Evolutionary conservation across 2,329 filamentous ascomycete species (phyloP).

Genomic region (Claviceps digitariae): DNA sequence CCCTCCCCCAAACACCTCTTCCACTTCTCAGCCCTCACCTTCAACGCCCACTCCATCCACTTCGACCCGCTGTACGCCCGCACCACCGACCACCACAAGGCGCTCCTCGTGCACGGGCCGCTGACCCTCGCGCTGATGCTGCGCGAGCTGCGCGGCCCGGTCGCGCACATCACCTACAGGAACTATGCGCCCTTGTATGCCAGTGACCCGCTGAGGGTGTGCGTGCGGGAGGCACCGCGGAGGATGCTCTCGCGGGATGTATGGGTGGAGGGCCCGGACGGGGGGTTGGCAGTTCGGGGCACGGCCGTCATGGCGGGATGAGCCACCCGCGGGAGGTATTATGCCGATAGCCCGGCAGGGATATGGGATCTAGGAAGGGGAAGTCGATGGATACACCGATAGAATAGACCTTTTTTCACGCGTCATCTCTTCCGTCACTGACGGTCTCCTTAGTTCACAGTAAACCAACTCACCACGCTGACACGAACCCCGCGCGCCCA

Average conservation of each 20-base stretch:
- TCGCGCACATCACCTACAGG: constrained; percentile 57
- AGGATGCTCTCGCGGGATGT: constrained; percentile 36
- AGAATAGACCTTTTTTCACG: too few species aligned
- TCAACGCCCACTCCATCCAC: constrained; percentile 89
- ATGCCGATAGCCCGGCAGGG: too few species aligned
- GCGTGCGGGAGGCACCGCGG: constrained; percentile 36
- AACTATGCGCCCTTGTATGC: constrained; percentile 75
- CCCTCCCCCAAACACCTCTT: constrained; percentile 66
- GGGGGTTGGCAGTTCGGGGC: constrained; percentile 51
- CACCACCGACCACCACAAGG: constrained; percentile 58
- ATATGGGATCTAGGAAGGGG: too few species aligned
- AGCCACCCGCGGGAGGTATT: too few species aligned
- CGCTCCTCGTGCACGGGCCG: constrained; percentile 76
- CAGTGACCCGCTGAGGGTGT: constrained; percentile 55
- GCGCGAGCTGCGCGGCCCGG: constrained; percentile 36
- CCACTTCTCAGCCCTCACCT: constrained; percentile 79
- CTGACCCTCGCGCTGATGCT: constrained; percentile 67
- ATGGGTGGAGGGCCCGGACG: constrained; percentile 50
- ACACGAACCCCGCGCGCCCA: too few species aligned
- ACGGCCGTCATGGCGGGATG: constrained; percentile 18
- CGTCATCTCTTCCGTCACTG: too few species aligned
- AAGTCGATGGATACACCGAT: too few species aligned
- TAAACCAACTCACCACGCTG: too few species aligned
- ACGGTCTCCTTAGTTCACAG: too few species aligned
- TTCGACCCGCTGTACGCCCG: constrained; percentile 59